Conservation (phyloP, 169 alveolate species). For the Babesia bovis region DNA sequence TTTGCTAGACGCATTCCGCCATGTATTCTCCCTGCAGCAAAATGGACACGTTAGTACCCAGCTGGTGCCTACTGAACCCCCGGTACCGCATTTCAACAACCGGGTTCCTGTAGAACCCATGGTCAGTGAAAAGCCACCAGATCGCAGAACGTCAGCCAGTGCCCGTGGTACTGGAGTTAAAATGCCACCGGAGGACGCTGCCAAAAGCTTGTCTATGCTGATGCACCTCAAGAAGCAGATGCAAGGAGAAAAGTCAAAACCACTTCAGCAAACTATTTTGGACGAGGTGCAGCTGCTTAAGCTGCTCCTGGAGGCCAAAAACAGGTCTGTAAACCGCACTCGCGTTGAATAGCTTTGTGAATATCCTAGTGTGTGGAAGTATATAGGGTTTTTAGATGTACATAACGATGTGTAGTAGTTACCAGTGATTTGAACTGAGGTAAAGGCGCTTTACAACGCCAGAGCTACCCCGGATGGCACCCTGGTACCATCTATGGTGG, state of each 20-base stretch:
- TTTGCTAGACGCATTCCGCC: slow-evolving; percentile 42
- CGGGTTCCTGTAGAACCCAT: background rate
- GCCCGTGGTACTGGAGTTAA: background rate
- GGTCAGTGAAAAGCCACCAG: background rate
- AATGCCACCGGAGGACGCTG: slow-evolving; percentile 17
- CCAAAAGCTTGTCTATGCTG: slow-evolving; percentile 46
- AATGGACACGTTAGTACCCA: slow-evolving; percentile 5
- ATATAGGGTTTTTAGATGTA: too few species aligned
- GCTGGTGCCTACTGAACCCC: too few species aligned
- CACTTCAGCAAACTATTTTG: slow-evolving; percentile 47
- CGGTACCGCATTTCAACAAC: background rate
- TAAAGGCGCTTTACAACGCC: too few species aligned
- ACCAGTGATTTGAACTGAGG: too few species aligned
- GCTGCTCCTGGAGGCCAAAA: slow-evolving; percentile 61
- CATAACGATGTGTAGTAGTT: too few species aligned
- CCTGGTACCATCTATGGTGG: too few species aligned
- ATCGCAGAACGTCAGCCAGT: background rate
- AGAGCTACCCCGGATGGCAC: too few species aligned
- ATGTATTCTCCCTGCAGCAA: slow-evolving; percentile 43
- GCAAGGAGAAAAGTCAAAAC: slow-evolving; percentile 49
- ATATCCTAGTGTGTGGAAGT: too few species aligned
- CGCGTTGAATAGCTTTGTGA: slow-evolving; percentile 17
- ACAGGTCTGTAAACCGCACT: slow-evolving; percentile 25
- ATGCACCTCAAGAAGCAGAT: slow-evolving; percentile 60
- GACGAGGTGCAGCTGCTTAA: slow-evolving; percentile 64